Evolutionary conservation across 768 basidiomycete genomes (phyloP).

Genomic region (Boletellus emodensis): DNA sequence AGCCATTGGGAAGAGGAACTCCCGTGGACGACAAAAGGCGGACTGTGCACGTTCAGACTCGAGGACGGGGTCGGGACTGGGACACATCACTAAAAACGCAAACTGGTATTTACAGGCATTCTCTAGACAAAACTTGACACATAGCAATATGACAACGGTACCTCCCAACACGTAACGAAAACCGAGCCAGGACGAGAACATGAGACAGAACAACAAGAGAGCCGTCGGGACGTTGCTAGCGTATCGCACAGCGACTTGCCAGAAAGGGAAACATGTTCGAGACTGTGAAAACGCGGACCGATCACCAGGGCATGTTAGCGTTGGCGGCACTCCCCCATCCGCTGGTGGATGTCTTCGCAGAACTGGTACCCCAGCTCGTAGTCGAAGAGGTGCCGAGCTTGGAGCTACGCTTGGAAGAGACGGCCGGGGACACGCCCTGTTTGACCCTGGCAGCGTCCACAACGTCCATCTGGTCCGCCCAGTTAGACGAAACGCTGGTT

Average conservation of each 20-base stretch:
- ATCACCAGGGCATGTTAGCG: constrained; percentile 24
- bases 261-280: background rate
- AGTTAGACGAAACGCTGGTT: constrained; percentile 5
- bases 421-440: background rate
- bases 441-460: constrained; percentile 4
- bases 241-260: constrained; percentile 3
- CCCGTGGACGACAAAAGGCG: constrained; percentile 66
- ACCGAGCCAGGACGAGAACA: constrained; percentile 1
- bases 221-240: background rate
- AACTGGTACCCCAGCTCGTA: constrained; percentile 6
- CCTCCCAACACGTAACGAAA: background rate
- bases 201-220: background rate
- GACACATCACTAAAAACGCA: constrained; percentile 2
- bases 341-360: constrained; percentile 17
- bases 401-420: constrained; percentile 11
- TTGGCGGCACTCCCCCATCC: constrained; percentile 23
- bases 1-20: constrained; percentile 93
- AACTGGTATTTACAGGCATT: background rate
- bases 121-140: background rate
- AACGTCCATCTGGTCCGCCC: constrained; percentile 29
- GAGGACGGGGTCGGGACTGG: constrained; percentile 35
- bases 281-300: background rate
- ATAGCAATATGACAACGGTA: background rate
- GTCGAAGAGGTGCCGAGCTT: constrained; percentile 13
- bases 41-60: constrained; percentile 39